Conservation (phyloP, 1,284 basidiomycete species). For the Porogramme epimiltina region DNA sequence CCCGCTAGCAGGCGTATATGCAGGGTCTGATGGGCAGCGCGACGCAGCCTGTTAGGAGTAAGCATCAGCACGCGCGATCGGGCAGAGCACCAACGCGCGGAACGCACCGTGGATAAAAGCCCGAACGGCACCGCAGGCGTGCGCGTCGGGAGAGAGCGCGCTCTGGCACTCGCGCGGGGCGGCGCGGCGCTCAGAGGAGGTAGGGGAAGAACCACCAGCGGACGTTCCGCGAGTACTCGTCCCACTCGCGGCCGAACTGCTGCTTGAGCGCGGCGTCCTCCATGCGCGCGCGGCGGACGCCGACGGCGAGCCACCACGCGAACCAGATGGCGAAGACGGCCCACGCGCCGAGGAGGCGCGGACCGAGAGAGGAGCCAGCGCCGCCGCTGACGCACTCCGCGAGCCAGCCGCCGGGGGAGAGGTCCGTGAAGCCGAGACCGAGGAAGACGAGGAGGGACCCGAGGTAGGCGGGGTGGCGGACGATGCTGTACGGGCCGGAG, state of each 20-base stretch:
- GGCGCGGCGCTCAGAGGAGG: constrained; percentile 24
- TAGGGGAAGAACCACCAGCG: constrained; percentile 60
- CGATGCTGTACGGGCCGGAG: constrained; percentile 51
- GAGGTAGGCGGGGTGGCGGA: constrained; percentile 39
- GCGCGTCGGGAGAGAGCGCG: no score
- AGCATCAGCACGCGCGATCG: no score
- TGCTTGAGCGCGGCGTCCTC: constrained; percentile 56
- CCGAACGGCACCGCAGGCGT: no score
- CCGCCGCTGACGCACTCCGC: constrained; percentile 44
- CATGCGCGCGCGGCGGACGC: constrained; percentile 48
- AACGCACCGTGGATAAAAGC: no score
- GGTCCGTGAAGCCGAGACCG: constrained; percentile 53
- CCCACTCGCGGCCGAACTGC: constrained; percentile 53
- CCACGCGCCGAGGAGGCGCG: constrained; percentile 23
- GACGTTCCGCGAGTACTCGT: constrained; percentile 49
- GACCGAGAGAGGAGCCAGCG: constrained; percentile 5
- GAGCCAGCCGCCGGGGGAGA: constrained; percentile 56
- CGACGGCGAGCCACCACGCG: constrained; percentile 52
- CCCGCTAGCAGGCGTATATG: no score
- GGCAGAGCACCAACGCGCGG: no score
- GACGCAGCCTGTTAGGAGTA: no score
- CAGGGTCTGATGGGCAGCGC: no score
- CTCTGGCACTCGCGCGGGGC: background rate
- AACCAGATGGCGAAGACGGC: constrained; percentile 52
- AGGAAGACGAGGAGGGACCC: constrained; percentile 39